Base-by-base conservation (phyloP, 345 rosid species). In the Aquilaria malaccensis region DNA sequence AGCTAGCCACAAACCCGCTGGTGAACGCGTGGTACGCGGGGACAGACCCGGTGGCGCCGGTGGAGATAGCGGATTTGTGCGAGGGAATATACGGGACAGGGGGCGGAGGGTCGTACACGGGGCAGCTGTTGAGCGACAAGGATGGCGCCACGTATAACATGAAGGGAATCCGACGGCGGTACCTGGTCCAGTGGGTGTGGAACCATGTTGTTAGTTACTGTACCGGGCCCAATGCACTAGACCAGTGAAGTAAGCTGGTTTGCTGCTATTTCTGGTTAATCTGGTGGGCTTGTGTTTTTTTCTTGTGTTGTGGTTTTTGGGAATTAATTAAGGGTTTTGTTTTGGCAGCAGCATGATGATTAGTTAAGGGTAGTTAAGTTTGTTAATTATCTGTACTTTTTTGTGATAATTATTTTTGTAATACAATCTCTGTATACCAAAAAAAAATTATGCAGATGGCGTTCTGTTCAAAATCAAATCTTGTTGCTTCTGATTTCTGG, bases 1-100 rank as follows among this genome's bases (percentile, higher is more conserved):
- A 93, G 83, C 82, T 93, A 74, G 94, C 98, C 22, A 79, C 94
- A 12, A 93, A 93, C 73, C 98, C 98, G 50, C 63, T 93, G 63
- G 94, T 87, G 60, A 93, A 93, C 80, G 98, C 96, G 2, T 93
- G 98, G 98, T 93, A 85, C 46, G 98, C 98, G 2, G 98, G 98
- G 22, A 72, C 66, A 50, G 98, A 93, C 79, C 97, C 98, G 56
- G 86, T 72, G 13, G 79, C 79, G 30, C 98, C 98, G 32, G 97
- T 89, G 63, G 98, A 93, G 55, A 89, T 93, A 37, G 98, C 96
- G 6, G 98, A 93, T 62, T 73, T 93, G 50, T 93, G 98, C 14
- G 98, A 93, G 91, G 98, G 98, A 1, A 89, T 93, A 12, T 93
- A 93, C 33, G 98, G 98, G 32, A 87, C 98, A 0, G 98, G 98